These are phyloP conservation scores for Chlorencoelia australis DNA, from an alignment of 2,329 filamentous ascomycete genomes.

Conservation along the genomic window DNA sequence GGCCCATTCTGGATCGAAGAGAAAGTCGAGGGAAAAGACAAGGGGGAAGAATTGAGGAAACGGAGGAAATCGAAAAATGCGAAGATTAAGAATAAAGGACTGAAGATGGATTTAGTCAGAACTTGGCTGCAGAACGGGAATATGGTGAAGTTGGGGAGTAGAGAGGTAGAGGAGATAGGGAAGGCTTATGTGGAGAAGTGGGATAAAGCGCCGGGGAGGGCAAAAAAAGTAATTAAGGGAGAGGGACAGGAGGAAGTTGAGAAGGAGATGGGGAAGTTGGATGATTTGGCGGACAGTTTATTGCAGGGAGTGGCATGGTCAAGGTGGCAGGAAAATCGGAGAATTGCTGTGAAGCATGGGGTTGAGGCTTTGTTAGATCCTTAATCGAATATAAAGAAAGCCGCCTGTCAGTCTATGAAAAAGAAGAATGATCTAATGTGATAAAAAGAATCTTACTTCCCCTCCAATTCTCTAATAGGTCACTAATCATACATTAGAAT, in stretches of 20 bases:
- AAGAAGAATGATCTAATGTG: too few species aligned
- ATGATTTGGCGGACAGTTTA: constrained; percentile 73
- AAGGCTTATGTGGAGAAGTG: constrained; percentile 28
- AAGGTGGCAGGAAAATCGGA: constrained; percentile 58
- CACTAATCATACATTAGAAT: too few species aligned
- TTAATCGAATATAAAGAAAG: not conserved
- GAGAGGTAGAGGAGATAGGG: constrained; percentile 29
- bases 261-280: constrained; percentile 51
- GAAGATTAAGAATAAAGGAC: constrained; percentile 38
- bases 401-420: too few species aligned
- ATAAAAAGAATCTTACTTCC: too few species aligned
- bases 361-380: constrained; percentile 23
- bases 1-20: constrained; percentile 43
- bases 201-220: constrained; percentile 17
- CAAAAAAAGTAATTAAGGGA: constrained; percentile 10
- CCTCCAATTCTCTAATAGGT: too few species aligned
- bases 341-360: constrained; percentile 25
- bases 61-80: constrained; percentile 32
- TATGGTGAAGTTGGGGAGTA: constrained; percentile 24
- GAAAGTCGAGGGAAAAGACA: constrained; percentile 11
- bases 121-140: constrained; percentile 36
- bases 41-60: constrained; percentile 21
- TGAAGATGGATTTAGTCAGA: constrained; percentile 54
- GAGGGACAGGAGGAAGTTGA: constrained; percentile 21
- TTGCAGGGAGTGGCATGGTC: constrained; percentile 70